Base-by-base conservation (phyloP, 148 eudicot species). In the Gaultheria prostrata region DNA sequence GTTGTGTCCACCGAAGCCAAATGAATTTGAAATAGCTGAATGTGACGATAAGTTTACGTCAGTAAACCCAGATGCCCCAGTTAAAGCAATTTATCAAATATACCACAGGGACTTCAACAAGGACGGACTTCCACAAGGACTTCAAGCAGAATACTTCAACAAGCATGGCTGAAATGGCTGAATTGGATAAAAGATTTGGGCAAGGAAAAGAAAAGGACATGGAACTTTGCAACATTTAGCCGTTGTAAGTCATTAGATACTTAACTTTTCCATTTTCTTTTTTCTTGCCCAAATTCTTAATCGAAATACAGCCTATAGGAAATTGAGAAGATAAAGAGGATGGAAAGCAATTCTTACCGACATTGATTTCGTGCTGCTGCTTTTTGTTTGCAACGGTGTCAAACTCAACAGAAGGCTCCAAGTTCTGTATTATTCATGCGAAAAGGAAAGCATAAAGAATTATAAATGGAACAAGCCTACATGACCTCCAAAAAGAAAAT, bases 1-100 rank as follows among this genome's bases (percentile, higher is more conserved):
- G 89, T 95, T 95, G 94, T 95, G 98, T 61, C 98, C 98, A 80
- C 98, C 98, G 65, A 95, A 95, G 70, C 98, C 98, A 65, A 95
- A 95, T n/a, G 98, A 95, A 89, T 95, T 95, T 76, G 98, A 95
- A 88, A 95, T 95, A 30, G 96, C 98, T 95, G 96, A 89, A 91
- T 15, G 57, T 79, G 83, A 84, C 48, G 18, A 79, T 5, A 63
- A 35, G 28, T 30, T 30, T 12, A 35, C 24, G 6, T 75, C 54
- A 75, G 33, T 75, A 45, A 75, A 74, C 30, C 78, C 53, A 12
- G 15, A 45, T 46, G 14, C 32, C 49, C 51, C 48, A 77, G 43
- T 3, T 49, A 51, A 50, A 15, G 32, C 35, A 50, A 50, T 75
- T 75, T 24, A 46, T n/a, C 18, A 13, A 14, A 77, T 53, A 6